Evolutionary conservation across 2,329 filamentous ascomycete species (phyloP), one percentile per base, ranked within the genome.

Genomic region (Paecilomyces fulvus): DNA sequence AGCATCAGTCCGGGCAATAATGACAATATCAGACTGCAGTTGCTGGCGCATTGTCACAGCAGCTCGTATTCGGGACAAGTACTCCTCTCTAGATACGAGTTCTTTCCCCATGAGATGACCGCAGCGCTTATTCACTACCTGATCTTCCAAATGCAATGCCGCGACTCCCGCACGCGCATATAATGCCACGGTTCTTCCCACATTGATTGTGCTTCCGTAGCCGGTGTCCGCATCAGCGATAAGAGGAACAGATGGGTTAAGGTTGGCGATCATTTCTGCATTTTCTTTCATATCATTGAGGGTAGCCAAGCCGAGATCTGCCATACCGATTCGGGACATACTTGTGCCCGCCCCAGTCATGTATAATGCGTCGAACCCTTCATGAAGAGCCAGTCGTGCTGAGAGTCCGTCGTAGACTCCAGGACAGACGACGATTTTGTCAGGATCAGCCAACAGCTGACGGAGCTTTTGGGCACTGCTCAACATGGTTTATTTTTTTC

Each of bases 321-420:
- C 79, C 73, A 80, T 78, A 30, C 85, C 84, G 0, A 87, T 78
- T 28, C 78, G 74, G 0, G 84, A 86, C 57, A 82, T 82, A 14
- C 77, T 77, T 1, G 82, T 85, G 43, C 83, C 83, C 21, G 84
- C 83, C 14, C 84, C 83, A 10, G 83, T 86, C 85, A 88, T 88
- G 73, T 88, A 88, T 37, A 88, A 67, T 55, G 77, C 80, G 51
- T 86, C 80, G 58, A 86, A 87, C 4, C 84, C 84, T 17, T 82
- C 75, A 49, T 77, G 73, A 23, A 86, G 75, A 1, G 84, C 84
- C 56, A 88, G 80, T 0, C 85, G 76, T 0, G 85, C 84, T 2
- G 83, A 83, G 55, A 87, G 79, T 12, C 85, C 85, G 74, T 89
- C 85, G 64, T 87, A 87, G 1, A 88, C 84, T 30, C 85, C 85